These are phyloP conservation scores for Aureobasidium sp. DNA, from an alignment of 2,329 filamentous ascomycete species.

Conservation along the genomic window DNA sequence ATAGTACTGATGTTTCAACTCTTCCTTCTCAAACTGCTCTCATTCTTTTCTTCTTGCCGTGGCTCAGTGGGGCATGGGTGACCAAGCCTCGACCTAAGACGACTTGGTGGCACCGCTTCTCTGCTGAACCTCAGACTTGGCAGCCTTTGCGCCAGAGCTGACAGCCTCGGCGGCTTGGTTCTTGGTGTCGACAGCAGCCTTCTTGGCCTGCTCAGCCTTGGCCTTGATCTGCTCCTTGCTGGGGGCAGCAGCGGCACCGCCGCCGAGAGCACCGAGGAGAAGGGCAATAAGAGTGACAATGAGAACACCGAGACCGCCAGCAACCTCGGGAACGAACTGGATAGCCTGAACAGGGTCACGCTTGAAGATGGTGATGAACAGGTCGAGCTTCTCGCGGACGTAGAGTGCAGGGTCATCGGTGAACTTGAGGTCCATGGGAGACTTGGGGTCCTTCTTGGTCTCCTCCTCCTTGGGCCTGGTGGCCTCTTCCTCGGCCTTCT, in stretches of 20 bases:
- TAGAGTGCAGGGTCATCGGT: constrained; percentile 80
- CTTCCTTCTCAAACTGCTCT: background rate
- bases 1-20: background rate
- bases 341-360: constrained; percentile 74
- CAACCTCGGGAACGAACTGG: constrained; percentile 86
- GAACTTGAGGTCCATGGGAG: constrained; percentile 75
- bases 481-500: constrained; percentile 73
- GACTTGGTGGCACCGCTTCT: constrained; percentile 40
- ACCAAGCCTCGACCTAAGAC: constrained; percentile 4
- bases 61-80: background rate
- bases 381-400: constrained; percentile 84
- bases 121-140: constrained; percentile 61
- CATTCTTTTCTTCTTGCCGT: background rate
- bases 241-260: constrained; percentile 51
- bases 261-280: constrained; percentile 56
- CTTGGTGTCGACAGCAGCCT: constrained; percentile 56
- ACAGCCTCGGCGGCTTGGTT: constrained; percentile 61
- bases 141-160: constrained; percentile 60
- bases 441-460: constrained; percentile 51
- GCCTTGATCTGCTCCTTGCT: constrained; percentile 62
- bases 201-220: constrained; percentile 68
- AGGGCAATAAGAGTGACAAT: constrained; percentile 62
- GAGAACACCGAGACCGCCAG: constrained; percentile 67
- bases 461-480: constrained; percentile 65
- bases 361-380: constrained; percentile 80